Percentiles rank a stretch among this genome's conserved stretches.
phyloP scores from a whole-genome alignment of 345 rosid species.

The Arabis hirsuta region DNA sequence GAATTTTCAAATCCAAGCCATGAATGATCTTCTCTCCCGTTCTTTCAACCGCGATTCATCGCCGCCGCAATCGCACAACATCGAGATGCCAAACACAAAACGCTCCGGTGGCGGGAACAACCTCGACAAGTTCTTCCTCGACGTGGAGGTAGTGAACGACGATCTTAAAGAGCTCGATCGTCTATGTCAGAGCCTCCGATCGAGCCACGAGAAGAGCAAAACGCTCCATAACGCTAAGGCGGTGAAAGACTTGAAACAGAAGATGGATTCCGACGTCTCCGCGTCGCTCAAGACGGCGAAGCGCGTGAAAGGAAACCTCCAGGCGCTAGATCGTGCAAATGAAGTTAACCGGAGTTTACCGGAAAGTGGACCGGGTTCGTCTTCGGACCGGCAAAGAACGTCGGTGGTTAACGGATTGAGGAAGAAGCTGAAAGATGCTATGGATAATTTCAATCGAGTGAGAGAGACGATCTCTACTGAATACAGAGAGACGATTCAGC shows the following conservation, averaged over 20 bases:
- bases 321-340: conserved; percentile 83
- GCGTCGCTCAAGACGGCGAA: conserved; percentile 76
- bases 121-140: conserved; percentile 76
- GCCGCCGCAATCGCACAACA: conserved; percentile 48
- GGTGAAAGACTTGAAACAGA: conserved; percentile 65
- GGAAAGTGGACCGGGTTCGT: conserved; percentile 84
- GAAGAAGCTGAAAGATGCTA: conserved; percentile 83
- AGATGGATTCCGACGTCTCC: conserved; percentile 83
- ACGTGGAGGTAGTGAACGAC: conserved; percentile 71
- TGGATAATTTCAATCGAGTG: conserved; percentile 71
- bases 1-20: conserved; percentile 29
- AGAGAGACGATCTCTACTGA: conserved; percentile 75
- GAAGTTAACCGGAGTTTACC: conserved; percentile 71
- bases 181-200: conserved; percentile 60
- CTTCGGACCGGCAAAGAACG: conserved; percentile 83
- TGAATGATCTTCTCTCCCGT: conserved; percentile 83
- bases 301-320: conserved; percentile 69
- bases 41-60: conserved; percentile 62
- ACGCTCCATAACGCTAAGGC: conserved; percentile 76
- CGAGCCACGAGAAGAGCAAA: conserved; percentile 86
- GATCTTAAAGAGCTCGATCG: conserved; percentile 77
- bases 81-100: conserved; percentile 45
- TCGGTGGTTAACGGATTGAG: conserved; percentile 85
- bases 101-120: conserved; percentile 50
- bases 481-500: conserved; percentile 82